Base-by-base conservation (phyloP, 805 yeast genomes). In the Wickerhamiella musiphila region DNA sequence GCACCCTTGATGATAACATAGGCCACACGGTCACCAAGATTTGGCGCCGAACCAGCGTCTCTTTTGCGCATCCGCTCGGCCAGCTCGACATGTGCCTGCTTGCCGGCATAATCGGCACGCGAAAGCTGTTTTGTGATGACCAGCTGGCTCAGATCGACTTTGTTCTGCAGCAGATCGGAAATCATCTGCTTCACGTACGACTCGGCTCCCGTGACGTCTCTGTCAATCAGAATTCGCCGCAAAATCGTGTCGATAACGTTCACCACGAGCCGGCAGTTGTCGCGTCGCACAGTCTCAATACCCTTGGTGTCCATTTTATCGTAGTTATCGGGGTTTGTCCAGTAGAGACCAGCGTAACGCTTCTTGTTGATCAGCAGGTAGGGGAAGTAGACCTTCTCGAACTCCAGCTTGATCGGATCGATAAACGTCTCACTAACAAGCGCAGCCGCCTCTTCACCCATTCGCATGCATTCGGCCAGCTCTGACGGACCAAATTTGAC, bases 231-330 rank as follows among this genome's bases (percentile, higher is more conserved):
- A 37, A 92, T 82, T 39, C 69, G 67, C 39, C 79, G 81, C 47
- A 90, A 59, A 2, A 90, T 93, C 36, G 81, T 78, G 14, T 94
- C 92, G 55, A 90, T 79, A 13, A 92, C 98, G 47, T 79, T 77
- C 44, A 84, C 94, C 4, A 92, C 98, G 43, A 90, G 60, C 26
- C 93, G 69, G 56, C 99, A 90, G 42, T 93, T 92, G 51, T 90
- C 99, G 63, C 99, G 73, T 54, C 99, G 73, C 26, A 90, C 99
- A 0, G 98, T 90, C 48, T 93, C 99, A 39, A 90, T 77, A 53
- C 99, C 99, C 50, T 90, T 90, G 21, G 95, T 86, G 53, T 90
- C 99, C 83, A 90, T 76, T 56, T 90, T 90, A 54, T 92, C 98
- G 47, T 70, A 81, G 41, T 79, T 81, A n/a, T 79, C 71, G 0